These are phyloP conservation scores for Sporothrix inflata DNA, from an alignment of 2,329 filamentous ascomycete genomes.

Conservation along the genomic window DNA sequence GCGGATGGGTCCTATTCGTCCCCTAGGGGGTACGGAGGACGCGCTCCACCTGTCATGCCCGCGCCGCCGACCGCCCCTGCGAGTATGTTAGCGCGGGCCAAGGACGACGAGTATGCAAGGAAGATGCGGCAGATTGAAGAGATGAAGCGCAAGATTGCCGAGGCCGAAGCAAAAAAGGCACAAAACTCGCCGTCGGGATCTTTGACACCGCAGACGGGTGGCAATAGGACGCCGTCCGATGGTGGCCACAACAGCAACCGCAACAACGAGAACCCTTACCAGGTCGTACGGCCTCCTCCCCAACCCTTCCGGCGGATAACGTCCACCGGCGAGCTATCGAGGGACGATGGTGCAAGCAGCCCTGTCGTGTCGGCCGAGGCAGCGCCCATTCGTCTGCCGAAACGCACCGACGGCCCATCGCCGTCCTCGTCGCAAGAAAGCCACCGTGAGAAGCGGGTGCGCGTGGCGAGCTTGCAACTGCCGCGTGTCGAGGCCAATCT, in stretches of 20 bases:
- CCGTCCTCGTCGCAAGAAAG: slow-evolving; percentile 15
- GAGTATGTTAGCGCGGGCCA: slow-evolving; percentile 41
- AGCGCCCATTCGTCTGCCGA: slow-evolving; percentile 38
- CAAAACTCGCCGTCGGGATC: slow-evolving; percentile 41
- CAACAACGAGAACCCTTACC: not conserved
- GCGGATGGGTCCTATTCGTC: not conserved
- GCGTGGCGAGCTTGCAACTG: slow-evolving; percentile 46
- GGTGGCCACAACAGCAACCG: slow-evolving; percentile 18
- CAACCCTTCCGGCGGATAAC: slow-evolving; percentile 25
- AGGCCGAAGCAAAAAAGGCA: slow-evolving; percentile 59
- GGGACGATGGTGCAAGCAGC: not conserved
- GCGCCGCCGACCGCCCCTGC: slow-evolving; percentile 46
- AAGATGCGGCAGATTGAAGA: slow-evolving; percentile 64
- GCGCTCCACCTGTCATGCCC: slow-evolving; percentile 43
- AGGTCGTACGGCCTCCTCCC: not conserved
- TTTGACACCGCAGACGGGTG: slow-evolving; percentile 37
- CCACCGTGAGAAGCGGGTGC: slow-evolving; percentile 39
- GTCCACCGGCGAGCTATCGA: slow-evolving; percentile 19
- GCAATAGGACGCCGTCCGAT: slow-evolving; percentile 40
- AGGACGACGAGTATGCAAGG: slow-evolving; percentile 49
- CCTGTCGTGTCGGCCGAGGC: not conserved
- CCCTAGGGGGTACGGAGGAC: slow-evolving; percentile 46
- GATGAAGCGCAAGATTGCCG: slow-evolving; percentile 62
- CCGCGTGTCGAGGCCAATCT: slow-evolving; percentile 46
- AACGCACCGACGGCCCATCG: slow-evolving; percentile 33